Evolutionary conservation across 805 yeast species (phyloP), one percentile per base, ranked within the genome.

Genomic region (Barnettozyma siamensis): DNA sequence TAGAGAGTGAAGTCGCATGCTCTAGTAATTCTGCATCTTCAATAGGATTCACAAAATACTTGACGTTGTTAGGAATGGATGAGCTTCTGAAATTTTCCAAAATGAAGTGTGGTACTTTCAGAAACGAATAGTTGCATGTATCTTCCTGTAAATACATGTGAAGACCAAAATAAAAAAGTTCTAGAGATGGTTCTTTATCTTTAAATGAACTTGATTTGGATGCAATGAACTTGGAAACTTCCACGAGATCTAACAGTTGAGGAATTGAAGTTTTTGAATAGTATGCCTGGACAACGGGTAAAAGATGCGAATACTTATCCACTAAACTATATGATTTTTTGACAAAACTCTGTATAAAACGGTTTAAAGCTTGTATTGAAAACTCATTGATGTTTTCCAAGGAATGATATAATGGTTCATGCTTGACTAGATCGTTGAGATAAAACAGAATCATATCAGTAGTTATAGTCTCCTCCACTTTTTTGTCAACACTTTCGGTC

Each of bases 121-220:
- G 9, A 7, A 45, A 38, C 15, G 44, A 31, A 20, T 32, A 45
- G 17, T 45, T 45, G 15, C 24, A 19, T 9, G 37, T 33, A n/a
- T 45, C 48, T 5, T 37, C 24, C 35, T 45, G 48, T 5, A 45
- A 37, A 21, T 42, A 40, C 10, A 36, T 20, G 30, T 45, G 42
- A 5, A 42, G 26, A 1, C 43, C 48, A 36, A 38, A 42, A 36
- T 38, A 33, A 16, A 42, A 28, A 11, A 35, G 28, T 8, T 42
- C 48, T 3, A 31, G 6, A 11, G 13, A 21, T 5, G 40, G 33
- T 2, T 36, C 30, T 15, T 17, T 29, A 21, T 36, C 11, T 4
- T 24, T 20, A 10, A 28, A 16, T 17, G 33, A 7, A 2, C 33
- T 26, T 8, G 33, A 28, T 29, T 24, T 32, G 12, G 39, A 45